Conservation (phyloP, 768 basidiomycete species). For the Mycena polygramma region DNA sequence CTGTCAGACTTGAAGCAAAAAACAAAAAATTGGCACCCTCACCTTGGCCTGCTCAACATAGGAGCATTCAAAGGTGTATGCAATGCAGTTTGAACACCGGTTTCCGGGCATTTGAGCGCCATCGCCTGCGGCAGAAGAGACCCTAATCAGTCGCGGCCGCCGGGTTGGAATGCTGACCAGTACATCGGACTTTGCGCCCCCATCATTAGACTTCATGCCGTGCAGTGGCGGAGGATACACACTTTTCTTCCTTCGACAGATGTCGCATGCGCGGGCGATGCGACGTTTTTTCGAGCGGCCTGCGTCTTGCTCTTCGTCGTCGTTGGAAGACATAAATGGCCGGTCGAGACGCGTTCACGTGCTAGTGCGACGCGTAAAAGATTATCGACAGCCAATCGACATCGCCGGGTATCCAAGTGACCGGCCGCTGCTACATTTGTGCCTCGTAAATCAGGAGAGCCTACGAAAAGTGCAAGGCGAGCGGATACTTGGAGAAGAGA, state of each 20-base stretch:
- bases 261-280: constrained; percentile 78
- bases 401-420: neutral
- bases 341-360: constrained; percentile 4
- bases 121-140: constrained; percentile 60
- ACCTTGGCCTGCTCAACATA: constrained; percentile 81
- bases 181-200: constrained; percentile 22
- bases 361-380: neutral
- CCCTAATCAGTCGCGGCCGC: constrained; percentile 23
- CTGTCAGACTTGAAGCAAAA: neutral
- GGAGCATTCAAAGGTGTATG: constrained; percentile 71
- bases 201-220: constrained; percentile 19
- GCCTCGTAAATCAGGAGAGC: neutral
- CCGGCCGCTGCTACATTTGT: no score
- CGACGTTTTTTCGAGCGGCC: constrained; percentile 62
- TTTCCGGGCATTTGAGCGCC: constrained; percentile 76
- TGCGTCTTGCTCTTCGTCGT: constrained; percentile 28
- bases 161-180: neutral
- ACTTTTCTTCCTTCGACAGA: constrained; percentile 83
- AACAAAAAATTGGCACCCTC: constrained; percentile 41
- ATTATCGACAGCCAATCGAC: neutral
- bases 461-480: neutral
- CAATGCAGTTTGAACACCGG: constrained; percentile 73
- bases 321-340: constrained; percentile 16
- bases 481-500: no score
- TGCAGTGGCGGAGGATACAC: constrained; percentile 35